phyloP scores from a whole-genome alignment of 257 asterid species.

The Gardenia jasminoides region DNA sequence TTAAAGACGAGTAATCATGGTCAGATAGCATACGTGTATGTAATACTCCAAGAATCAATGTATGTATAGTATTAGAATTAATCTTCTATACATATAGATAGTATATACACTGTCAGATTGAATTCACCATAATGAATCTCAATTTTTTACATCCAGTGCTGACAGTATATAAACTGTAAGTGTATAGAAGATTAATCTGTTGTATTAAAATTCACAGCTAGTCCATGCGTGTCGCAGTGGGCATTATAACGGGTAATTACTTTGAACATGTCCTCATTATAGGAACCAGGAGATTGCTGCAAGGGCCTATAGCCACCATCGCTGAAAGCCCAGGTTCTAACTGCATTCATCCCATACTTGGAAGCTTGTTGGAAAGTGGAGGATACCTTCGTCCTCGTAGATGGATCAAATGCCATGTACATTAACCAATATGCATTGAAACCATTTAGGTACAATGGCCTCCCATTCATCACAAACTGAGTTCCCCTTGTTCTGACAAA shows the following conservation, averaged over 20 bases:
- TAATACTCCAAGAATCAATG: no score
- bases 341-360: slow-evolving; percentile 30
- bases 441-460: slow-evolving; percentile 26
- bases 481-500: slow-evolving; percentile 25
- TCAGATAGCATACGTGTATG: neutral
- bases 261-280: slow-evolving; percentile 29
- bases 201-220: no score
- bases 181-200: no score
- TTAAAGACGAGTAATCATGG: no score
- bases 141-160: no score
- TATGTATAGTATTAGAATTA: neutral
- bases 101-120: no score
- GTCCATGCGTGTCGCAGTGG: neutral
- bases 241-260: neutral
- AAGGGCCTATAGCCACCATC: slow-evolving; percentile 31
- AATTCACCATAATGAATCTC: no score
- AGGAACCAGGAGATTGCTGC: slow-evolving; percentile 29
- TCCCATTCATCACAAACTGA: slow-evolving; percentile 21
- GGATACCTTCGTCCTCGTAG: slow-evolving; percentile 20
- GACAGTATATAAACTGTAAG: no score
- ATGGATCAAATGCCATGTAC: slow-evolving; percentile 31
- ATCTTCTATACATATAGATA: no score
- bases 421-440: slow-evolving; percentile 41
- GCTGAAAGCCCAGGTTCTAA: slow-evolving; percentile 34
- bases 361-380: slow-evolving; percentile 28